Evolutionary conservation across 1,284 basidiomycete genomes (phyloP), one percentile per base, ranked within the genome.

Genomic region (Apiotrichum porosum): DNA sequence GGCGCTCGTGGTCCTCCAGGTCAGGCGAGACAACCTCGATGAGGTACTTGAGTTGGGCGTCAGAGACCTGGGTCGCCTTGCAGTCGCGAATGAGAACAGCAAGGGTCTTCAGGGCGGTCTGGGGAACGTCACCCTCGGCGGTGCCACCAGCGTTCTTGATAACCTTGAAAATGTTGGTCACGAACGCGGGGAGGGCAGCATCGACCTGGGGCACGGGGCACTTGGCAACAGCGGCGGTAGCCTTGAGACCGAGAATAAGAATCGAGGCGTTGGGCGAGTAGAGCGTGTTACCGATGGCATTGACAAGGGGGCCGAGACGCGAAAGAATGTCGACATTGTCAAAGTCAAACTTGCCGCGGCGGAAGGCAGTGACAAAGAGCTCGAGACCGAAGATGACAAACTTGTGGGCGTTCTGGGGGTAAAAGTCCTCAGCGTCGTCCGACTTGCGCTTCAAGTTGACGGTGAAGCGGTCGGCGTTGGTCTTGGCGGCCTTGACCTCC

Each of bases 381-480:
- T 98, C 93, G 18, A 98, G 78, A 40, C 95, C 95, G 57, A 98
- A 91, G 2, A 82, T 81, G 39, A 97, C 83, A 61, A 98, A 98
- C 46, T 89, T 92, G 66, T 68, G 62, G 3, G 57, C 93, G 67
- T 95, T 97, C 59, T 83, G 83, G 1, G 82, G 77, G 68, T 85
- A 95, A 61, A 88, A 81, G 62, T 91, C 82, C 1, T 74, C 75
- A 10, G 83, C 79, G 13, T 71, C 68, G 8, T 75, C 74, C 19
- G 76, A 69, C 40, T 85, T 79, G 14, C 88, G 81, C 66, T 88
- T 90, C 62, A 81, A 77, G 66, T 92, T 85, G 1, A 94, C 86
- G 37, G 85, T 81, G 32, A 80, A 82, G 56, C 86, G 80, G 31
- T 80, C 77, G 46, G 69, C 49, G 50, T 62, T 66, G 71, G 77